Conservation (phyloP, 495 filamentous ascomycete species). For the Articulospora tetracladia region DNA sequence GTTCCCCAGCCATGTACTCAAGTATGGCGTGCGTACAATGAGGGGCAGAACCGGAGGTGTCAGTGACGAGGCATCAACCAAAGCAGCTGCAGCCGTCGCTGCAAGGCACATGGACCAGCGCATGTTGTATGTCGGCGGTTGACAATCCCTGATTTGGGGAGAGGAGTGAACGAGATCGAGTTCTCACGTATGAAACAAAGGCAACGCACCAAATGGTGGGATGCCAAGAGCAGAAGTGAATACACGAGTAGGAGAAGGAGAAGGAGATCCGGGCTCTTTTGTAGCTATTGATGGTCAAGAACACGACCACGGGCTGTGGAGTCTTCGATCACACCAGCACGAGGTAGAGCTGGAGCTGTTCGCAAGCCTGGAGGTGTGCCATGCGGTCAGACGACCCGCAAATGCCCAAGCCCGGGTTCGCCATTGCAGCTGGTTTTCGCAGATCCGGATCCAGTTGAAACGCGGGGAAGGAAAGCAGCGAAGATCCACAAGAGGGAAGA, state of each 20-base stretch:
- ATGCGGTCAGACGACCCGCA: not conserved
- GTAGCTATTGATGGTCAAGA: too few relatives aligned
- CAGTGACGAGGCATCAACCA: conserved; percentile 43
- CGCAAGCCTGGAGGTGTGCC: too few relatives aligned
- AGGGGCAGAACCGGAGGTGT: conserved; percentile 84
- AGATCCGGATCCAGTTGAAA: not conserved
- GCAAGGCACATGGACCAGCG: conserved; percentile 27
- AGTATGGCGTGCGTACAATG: conserved; percentile 86
- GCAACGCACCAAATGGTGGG: too few relatives aligned
- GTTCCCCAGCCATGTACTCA: conserved; percentile 81
- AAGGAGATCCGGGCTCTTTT: too few relatives aligned
- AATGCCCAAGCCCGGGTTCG: too few relatives aligned
- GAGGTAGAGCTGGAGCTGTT: too few relatives aligned
- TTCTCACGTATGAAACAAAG: too few relatives aligned
- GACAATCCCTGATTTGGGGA: too few relatives aligned
- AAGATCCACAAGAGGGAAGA: not conserved
- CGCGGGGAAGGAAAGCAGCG: not conserved
- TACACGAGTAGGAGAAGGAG: too few relatives aligned
- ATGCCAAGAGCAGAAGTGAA: too few relatives aligned
- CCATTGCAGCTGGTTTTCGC: not conserved
- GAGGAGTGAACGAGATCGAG: not conserved
- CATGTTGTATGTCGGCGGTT: conserved; percentile 9
- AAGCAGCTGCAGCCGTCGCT: conserved; percentile 34
- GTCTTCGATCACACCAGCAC: too few relatives aligned
- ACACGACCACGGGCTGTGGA: too few relatives aligned